Conservation (phyloP, 345 rosid genomes). For the Pistacia integerrima region DNA sequence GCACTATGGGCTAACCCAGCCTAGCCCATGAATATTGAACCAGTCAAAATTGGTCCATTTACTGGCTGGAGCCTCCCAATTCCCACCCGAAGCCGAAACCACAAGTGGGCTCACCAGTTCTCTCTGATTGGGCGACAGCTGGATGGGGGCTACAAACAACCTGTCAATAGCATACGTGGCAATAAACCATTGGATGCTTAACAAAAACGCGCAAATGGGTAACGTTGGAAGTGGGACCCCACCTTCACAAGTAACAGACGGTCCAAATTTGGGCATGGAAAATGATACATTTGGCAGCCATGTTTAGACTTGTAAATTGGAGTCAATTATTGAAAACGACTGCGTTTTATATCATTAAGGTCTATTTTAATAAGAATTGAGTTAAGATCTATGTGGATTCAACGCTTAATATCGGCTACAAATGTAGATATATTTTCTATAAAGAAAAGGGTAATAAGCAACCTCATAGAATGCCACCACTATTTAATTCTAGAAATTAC, state of each 20-base stretch:
- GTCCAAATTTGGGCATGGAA: not conserved
- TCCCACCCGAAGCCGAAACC: not conserved
- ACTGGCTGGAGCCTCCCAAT: not conserved
- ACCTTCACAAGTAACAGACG: not conserved
- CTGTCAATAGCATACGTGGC: not conserved
- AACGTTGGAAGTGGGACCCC: not conserved
- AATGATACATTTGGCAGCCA: not conserved
- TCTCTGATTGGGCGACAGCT: slow-evolving; percentile 17
- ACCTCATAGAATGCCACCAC: no score
- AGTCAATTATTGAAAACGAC: no score
- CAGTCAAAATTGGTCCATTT: not conserved
- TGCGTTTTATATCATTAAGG: no score
- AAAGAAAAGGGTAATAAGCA: no score
- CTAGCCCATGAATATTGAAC: not conserved
- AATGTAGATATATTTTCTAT: no score
- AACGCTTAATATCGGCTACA: no score
- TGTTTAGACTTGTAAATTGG: not conserved
- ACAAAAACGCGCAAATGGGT: not conserved
- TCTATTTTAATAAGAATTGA: no score
- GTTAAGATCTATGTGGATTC: no score
- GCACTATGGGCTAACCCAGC: not conserved
- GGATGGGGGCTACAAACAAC: not conserved
- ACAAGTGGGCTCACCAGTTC: not conserved
- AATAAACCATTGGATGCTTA: not conserved
- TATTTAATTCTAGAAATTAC: no score